Conservation (phyloP, 805 yeast species). For the Lipomyces mesembrius region DNA sequence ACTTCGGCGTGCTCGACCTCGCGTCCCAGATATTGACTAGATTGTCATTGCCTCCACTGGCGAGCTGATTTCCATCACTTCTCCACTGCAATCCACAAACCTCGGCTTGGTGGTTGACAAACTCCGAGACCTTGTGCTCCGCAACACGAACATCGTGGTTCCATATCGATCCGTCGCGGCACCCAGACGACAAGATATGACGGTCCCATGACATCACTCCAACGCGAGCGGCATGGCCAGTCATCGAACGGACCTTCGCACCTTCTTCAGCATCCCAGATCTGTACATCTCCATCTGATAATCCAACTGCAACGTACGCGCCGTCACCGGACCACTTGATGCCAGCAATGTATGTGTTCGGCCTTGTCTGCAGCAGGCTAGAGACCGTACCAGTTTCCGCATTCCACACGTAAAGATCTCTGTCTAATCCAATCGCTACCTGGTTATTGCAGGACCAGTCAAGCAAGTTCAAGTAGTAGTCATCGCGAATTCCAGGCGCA, state of each 20-base stretch:
- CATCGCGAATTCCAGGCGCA: constrained; percentile 94
- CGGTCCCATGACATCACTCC: constrained; percentile 85
- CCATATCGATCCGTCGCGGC: constrained; percentile 80
- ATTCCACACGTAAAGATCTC: constrained; percentile 88
- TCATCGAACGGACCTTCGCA: constrained; percentile 72
- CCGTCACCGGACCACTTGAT: constrained; percentile 93
- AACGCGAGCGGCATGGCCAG: constrained; percentile 72
- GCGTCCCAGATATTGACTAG: constrained; percentile 93
- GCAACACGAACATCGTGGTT: constrained; percentile 90
- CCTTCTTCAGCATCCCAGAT: constrained; percentile 90
- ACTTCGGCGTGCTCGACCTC: constrained; percentile 67
- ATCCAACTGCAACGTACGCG: constrained; percentile 80
- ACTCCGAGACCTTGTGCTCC: constrained; percentile 66
- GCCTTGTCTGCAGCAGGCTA: constrained; percentile 59
- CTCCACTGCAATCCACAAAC: constrained; percentile 91
- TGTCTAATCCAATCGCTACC: constrained; percentile 86
- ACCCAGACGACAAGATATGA: constrained; percentile 82
- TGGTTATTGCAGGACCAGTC: constrained; percentile 86
- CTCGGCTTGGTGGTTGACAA: constrained; percentile 79
- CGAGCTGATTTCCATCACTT: constrained; percentile 79
- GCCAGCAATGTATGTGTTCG: constrained; percentile 62
- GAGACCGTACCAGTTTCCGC: constrained; percentile 81
- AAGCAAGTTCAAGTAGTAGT: constrained; percentile 82
- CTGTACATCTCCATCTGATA: constrained; percentile 80
- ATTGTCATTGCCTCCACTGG: constrained; percentile 94